Percentiles rank a stretch among this genome's conserved stretches.
Evolutionary conservation across 73 alveolate genomes (phyloP).

Genomic region (Tetrahymena borealis): DNA sequence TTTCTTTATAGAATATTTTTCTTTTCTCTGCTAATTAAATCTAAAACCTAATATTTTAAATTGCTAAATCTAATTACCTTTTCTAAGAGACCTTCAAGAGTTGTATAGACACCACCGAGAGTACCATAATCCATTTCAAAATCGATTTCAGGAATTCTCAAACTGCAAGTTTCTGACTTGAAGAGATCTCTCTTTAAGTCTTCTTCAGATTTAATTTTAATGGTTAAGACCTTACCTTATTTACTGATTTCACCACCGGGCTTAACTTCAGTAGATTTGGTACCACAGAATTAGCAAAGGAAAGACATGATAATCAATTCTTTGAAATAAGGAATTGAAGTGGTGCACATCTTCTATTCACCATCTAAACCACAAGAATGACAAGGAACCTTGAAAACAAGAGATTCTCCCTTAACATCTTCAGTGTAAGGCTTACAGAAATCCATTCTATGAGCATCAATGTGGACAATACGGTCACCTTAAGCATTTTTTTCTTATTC

Average conservation of each 20-base stretch:
- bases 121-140: conserved; percentile 82
- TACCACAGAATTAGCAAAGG: conserved; percentile 90
- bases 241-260: conserved; percentile 77
- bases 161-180: conserved; percentile 81
- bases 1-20: no score
- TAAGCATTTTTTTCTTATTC: conserved; percentile 21
- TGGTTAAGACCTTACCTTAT: conserved; percentile 22
- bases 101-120: conserved; percentile 84
- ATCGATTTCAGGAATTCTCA: conserved; percentile 91
- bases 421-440: conserved; percentile 42
- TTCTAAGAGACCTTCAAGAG: conserved; percentile 91
- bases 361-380: conserved; percentile 53
- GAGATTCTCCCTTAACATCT: conserved; percentile 51
- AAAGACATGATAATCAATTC: conserved; percentile 93
- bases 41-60: conserved; percentile 38
- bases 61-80: conserved; percentile 14
- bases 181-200: conserved; percentile 90
- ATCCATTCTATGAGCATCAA: conserved; percentile 47
- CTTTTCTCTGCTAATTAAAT: conserved; percentile 45
- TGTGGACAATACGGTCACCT: conserved; percentile 5
- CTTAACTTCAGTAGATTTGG: conserved; percentile 83
- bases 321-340: conserved; percentile 93
- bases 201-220: conserved; percentile 50
- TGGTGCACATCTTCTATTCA: conserved; percentile 69
- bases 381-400: conserved; percentile 54